These are phyloP conservation scores for Cladosporium sp. DNA, from an alignment of 2,329 filamentous ascomycete species.

Conservation along the genomic window DNA sequence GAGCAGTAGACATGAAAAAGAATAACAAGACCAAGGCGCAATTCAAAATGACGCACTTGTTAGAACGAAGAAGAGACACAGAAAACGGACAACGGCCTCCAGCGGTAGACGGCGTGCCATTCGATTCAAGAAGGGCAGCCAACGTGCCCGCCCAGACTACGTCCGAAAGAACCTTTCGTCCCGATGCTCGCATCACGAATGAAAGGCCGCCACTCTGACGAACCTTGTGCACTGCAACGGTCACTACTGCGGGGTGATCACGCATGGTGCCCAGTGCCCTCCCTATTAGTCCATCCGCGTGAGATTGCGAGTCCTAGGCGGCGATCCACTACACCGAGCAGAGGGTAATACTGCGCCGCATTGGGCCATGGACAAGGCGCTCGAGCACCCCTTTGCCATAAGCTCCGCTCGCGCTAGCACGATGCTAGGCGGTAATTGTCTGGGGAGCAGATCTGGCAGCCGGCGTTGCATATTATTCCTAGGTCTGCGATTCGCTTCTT, in stretches of 20 bases:
- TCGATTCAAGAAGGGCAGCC: slow-evolving; percentile 4
- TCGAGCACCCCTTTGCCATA: not conserved
- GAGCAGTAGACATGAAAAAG: not conserved
- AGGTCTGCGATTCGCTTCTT: not conserved
- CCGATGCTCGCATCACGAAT: slow-evolving; percentile 7
- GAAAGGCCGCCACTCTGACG: not conserved
- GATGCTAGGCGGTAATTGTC: not conserved
- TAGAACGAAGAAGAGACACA: slow-evolving; percentile 4
- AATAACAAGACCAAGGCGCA: not conserved
- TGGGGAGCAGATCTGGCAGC: slow-evolving; percentile 6
- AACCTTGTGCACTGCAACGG: slow-evolving; percentile 7
- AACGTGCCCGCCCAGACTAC: slow-evolving; percentile 9
- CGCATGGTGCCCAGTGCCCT: not conserved
- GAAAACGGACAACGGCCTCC: slow-evolving; percentile 8
- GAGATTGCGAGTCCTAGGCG: slow-evolving; percentile 8
- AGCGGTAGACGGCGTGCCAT: slow-evolving; percentile 11
- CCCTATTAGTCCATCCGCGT: not conserved
- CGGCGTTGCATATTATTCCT: not conserved
- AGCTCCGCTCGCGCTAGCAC: slow-evolving; percentile 1
- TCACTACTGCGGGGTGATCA: slow-evolving; percentile 11
- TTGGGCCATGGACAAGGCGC: not conserved
- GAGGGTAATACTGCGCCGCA: not conserved
- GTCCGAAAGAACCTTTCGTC: not conserved
- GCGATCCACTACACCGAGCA: slow-evolving; percentile 3
- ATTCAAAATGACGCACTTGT: slow-evolving; percentile 8